phyloP scores from a whole-genome alignment of 2,329 filamentous ascomycete species.

The Fusarium luffae region DNA sequence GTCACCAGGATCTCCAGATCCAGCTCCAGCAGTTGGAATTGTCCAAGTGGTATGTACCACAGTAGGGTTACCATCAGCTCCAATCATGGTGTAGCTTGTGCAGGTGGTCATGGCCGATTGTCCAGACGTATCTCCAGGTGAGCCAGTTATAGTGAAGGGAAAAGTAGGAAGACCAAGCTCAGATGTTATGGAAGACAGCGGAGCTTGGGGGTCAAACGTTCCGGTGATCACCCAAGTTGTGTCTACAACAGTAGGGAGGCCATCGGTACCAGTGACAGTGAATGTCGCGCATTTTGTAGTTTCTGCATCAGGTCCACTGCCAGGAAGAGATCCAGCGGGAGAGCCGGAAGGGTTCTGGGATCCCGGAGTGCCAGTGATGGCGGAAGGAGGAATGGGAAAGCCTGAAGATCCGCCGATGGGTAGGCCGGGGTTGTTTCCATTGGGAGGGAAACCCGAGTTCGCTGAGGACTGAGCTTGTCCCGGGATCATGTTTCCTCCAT shows the following conservation, averaged over 20 bases:
- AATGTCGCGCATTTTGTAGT: conserved; percentile 43
- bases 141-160: conserved; percentile 18
- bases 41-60: conserved; percentile 38
- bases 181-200: conserved; percentile 29
- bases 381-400: conserved; percentile 26
- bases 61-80: conserved; percentile 39
- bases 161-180: conserved; percentile 30
- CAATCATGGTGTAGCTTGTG: conserved; percentile 39
- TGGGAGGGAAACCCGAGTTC: conserved; percentile 11
- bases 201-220: conserved; percentile 15
- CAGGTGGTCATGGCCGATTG: conserved; percentile 20
- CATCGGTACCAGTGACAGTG: conserved; percentile 50
- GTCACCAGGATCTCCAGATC: conserved; percentile 7
- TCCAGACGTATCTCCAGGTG: conserved; percentile 29
- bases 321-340: conserved; percentile 18
- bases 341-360: conserved; percentile 21
- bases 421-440: conserved; percentile 25
- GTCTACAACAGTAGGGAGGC: conserved; percentile 50
- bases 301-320: conserved; percentile 8
- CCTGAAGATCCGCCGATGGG: conserved; percentile 28
- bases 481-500: conserved; percentile 10
- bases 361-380: conserved; percentile 14
- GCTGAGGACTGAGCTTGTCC: conserved; percentile 28
- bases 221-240: conserved; percentile 48
- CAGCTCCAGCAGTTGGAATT: conserved; percentile 19